These are phyloP conservation scores for Nannizziopsis barbatae DNA, from an alignment of 2,329 filamentous ascomycete species.

Conservation along the genomic window DNA sequence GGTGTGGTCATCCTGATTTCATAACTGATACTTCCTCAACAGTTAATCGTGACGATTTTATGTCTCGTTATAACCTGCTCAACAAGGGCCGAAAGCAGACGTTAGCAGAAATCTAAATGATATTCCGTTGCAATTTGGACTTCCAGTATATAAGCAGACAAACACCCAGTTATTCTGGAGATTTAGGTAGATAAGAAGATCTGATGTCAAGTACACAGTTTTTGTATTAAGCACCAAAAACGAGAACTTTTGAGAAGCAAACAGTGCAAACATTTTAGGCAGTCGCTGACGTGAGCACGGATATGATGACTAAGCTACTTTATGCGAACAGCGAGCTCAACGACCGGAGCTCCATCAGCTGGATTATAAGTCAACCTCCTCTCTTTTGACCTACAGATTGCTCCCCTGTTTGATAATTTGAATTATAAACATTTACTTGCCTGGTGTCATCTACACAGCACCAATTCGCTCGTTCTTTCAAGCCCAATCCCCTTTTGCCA, in stretches of 20 bases:
- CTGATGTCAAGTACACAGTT: too few relatives aligned
- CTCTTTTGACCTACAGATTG: too few relatives aligned
- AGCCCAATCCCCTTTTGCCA: not conserved
- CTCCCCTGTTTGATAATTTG: too few relatives aligned
- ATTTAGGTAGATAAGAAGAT: not conserved
- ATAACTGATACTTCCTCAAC: not conserved
- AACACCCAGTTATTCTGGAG: not conserved
- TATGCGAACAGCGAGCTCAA: not conserved
- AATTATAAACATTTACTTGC: not conserved
- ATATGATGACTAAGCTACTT: too few relatives aligned
- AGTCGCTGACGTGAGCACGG: too few relatives aligned
- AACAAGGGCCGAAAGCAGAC: slow-evolving; percentile 43
- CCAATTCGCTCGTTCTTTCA: not conserved
- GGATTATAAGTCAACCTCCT: too few relatives aligned
- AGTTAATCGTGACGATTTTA: slow-evolving; percentile 62
- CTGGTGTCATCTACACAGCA: too few relatives aligned
- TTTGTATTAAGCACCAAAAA: too few relatives aligned
- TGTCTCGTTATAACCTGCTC: slow-evolving; percentile 63
- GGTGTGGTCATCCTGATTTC: not conserved
- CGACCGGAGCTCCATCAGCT: not conserved
- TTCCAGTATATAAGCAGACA: not conserved
- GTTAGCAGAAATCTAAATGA: slow-evolving; percentile 23
- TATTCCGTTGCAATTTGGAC: not conserved
- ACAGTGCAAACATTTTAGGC: too few relatives aligned
- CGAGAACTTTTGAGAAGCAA: too few relatives aligned